Evolutionary conservation across 2,329 filamentous ascomycete genomes (phyloP).

Genomic region (Arthrobotrys sinensis): DNA sequence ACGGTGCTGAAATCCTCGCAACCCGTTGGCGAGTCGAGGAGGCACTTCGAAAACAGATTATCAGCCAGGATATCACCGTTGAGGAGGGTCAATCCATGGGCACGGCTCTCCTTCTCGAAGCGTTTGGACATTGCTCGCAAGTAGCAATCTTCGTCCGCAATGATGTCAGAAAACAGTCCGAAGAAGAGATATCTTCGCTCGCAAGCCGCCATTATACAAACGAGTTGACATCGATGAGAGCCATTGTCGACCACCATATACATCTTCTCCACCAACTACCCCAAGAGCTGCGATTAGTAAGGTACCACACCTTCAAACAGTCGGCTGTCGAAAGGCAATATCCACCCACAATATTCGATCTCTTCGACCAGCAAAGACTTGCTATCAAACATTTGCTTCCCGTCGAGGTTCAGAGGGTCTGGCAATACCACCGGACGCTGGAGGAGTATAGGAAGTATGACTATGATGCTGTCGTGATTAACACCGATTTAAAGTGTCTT

Average conservation of each 20-base stretch:
- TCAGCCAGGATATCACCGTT: slow-evolving; percentile 30
- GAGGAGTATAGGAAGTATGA: slow-evolving; percentile 38
- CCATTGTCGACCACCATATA: slow-evolving; percentile 28
- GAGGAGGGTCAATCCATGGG: slow-evolving; percentile 14
- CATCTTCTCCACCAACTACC: slow-evolving; percentile 9
- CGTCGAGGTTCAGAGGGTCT: slow-evolving; percentile 38
- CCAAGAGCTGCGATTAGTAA: slow-evolving; percentile 11
- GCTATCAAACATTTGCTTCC: slow-evolving; percentile 48
- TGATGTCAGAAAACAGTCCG: slow-evolving; percentile 36
- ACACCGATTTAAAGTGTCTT: slow-evolving; percentile 48
- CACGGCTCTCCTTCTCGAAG: slow-evolving; percentile 34
- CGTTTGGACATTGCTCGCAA: slow-evolving; percentile 63
- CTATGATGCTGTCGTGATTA: slow-evolving; percentile 54
- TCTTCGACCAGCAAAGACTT: slow-evolving; percentile 44
- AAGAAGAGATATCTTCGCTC: background rate
- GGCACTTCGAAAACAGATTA: slow-evolving; percentile 39
- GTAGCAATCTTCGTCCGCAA: slow-evolving; percentile 63
- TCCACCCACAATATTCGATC: slow-evolving; percentile 46
- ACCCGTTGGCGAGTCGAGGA: slow-evolving; percentile 56
- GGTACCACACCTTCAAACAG: slow-evolving; percentile 37
- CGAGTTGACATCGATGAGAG: slow-evolving; percentile 7
- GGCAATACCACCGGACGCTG: slow-evolving; percentile 13
- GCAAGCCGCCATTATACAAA: slow-evolving; percentile 29
- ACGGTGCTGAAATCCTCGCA: slow-evolving; percentile 61
- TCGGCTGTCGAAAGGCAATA: background rate